Percentiles rank a stretch among this genome's conserved stretches.
These are phyloP conservation scores for Ascomycota sp. DNA, from an alignment of 2,329 filamentous ascomycete genomes.

Conservation along the genomic window DNA sequence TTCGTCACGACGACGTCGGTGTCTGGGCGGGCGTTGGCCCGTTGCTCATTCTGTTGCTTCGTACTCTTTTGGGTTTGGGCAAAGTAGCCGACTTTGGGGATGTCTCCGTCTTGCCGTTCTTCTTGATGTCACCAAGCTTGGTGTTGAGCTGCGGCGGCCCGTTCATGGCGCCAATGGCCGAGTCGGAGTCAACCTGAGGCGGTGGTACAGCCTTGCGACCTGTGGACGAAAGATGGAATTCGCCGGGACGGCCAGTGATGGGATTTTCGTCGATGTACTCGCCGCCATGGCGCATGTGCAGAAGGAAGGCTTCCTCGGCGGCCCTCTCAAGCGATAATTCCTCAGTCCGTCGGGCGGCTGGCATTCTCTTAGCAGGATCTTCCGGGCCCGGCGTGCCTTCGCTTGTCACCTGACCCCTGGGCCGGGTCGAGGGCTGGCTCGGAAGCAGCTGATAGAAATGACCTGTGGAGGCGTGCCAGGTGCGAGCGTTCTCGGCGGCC, in stretches of 20 bases:
- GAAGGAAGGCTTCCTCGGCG: conserved; percentile 35
- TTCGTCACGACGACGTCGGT: conserved; percentile 6
- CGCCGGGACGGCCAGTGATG: conserved; percentile 43
- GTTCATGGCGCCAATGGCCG: conserved; percentile 14
- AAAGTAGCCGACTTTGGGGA: conserved; percentile 19
- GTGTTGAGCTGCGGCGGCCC: conserved; percentile 10
- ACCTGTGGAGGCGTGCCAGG: conserved; percentile 33
- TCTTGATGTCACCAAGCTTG: conserved; percentile 3
- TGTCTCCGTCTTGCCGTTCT: conserved; percentile 25
- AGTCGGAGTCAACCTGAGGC: conserved; percentile 10
- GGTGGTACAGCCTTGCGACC: conserved; percentile 26
- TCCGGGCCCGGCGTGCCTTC: conserved; percentile 26
- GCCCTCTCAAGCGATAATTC: conserved; percentile 22
- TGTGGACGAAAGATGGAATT: conserved; percentile 43
- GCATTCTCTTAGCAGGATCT: conserved; percentile 8
- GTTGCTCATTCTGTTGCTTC: conserved; percentile 25
- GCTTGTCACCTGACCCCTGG: conserved; percentile 19
- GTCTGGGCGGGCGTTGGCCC: conserved; percentile 12
- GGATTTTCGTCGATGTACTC: conserved; percentile 50
- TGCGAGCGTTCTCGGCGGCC: conserved; percentile 26
- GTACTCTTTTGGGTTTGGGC: conserved; percentile 24
- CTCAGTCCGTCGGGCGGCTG: conserved; percentile 15
- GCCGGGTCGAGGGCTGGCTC: conserved; percentile 7
- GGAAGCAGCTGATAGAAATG: conserved; percentile 26
- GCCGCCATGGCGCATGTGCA: conserved; percentile 37